Base-by-base conservation (phyloP, 768 basidiomycete species). In the Lactarius trivialis region DNA sequence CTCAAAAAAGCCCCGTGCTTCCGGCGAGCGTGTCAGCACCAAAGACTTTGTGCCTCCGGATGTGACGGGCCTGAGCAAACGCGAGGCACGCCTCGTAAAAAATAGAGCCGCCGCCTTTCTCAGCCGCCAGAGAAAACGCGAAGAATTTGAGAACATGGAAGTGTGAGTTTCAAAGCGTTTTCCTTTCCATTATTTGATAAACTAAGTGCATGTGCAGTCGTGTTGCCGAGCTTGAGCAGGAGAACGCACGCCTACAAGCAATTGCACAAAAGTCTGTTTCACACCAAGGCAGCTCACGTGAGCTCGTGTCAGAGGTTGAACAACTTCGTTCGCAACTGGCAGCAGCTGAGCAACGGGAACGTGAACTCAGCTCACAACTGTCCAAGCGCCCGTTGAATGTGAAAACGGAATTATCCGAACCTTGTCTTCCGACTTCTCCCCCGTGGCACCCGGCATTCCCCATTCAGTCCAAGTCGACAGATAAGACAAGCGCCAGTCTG, bases 21-120 rank as follows among this genome's bases (percentile, higher is more conserved):
- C 67, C 28, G 80, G 76, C 37, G 78, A 79, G 55, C 75, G 81
- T 62, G 75, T 82, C 68, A 80, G 76, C 37, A 87, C 82, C 73
- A 91, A 88, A 75, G 91, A 93, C 72, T 94, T 93, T 69, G 72
- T 94, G 21, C 91, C 91, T 12, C 92, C 92, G 54, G 91, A 94
- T 71, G 91, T 93, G 62, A 82, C 85, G 62, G 93, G 93, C 55
- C 81, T 94, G 62, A 85, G 81, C 79, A 94, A 94, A 74, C 89
- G 92, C 55, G 92, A 94, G 75, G 92, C 92, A 63, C 85, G 92
- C 56, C 81, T 94, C 9, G 89, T 94, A 60, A 94, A 94, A 80
- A 94, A 94, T 76, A 82, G 92, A 60, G 92, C 92, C 14, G 92
- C 92, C 12, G 92, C 92, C 61, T 94, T 94, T 78, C 86, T 94